Evolutionary conservation across 257 asterid genomes (phyloP), one percentile per base, ranked within the genome.

Genomic region (Coffea canephora): DNA sequence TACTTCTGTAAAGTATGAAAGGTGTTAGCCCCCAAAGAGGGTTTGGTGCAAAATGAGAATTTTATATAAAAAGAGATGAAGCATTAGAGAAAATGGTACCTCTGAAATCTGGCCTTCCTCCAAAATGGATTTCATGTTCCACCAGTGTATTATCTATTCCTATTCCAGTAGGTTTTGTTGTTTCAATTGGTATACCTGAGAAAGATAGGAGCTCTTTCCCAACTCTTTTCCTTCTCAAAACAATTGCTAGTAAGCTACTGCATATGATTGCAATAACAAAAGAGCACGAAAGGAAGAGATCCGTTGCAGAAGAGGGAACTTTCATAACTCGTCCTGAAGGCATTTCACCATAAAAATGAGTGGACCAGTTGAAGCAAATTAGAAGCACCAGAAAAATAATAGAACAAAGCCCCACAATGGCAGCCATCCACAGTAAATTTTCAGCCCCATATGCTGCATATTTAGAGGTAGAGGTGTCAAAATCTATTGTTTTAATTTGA

Each of bases 51-150:
- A 21, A 31, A 73, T 66, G 25, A 69, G 39, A 43, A 79, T 55
- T 62, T 14, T 18, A 48, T 25, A 45, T 0, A 62, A 14, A 31
- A 31, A 31, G 34, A 75, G 72, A 43, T 48, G 21, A 1, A 61
- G 8, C 67, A 79, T 73, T 69, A 76, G 25, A 65, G 81, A 74
- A 65, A 64, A 74, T 69, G 43, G 68, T 86, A 94, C 98, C 97
- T 91, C 81, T 86, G 84, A 93, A 89, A 50, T 91, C 86, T 48
- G 98, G 98, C 83, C 97, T 90, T 81, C 84, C 87, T 82, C 96
- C 96, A 54, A 88, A 94, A 83, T 87, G 91, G 82, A 94, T 84
- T 83, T 87, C 87, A 70, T 91, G 95, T 49, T 85, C 89, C 31
- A 84, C 91, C 23, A 84, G 80, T 55, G 82, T 87, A 77, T 74